A percentile compares a stretch with the other conserved stretches of the same genome.
Evolutionary conservation across 1,284 basidiomycete species (phyloP).

Genomic region (Cerrena zonata): DNA sequence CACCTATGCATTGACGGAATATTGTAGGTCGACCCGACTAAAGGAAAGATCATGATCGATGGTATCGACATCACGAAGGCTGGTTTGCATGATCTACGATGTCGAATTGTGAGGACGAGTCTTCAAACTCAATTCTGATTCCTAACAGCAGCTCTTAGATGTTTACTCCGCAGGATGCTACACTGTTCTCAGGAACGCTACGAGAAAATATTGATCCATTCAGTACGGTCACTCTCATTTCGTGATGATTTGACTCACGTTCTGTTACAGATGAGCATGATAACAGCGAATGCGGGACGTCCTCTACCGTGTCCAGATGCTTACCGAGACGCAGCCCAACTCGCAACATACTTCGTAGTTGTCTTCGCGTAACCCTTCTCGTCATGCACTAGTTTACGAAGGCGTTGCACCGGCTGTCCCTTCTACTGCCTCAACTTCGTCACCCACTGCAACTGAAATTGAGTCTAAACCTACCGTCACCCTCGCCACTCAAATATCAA

Average conservation of each 20-base stretch:
- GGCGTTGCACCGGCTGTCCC: no score
- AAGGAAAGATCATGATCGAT: conserved; percentile 77
- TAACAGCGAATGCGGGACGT: conserved; percentile 74
- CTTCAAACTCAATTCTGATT: no score
- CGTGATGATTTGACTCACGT: conserved; percentile 12
- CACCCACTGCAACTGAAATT: no score
- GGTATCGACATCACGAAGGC: conserved; percentile 86
- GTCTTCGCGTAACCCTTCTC: no score
- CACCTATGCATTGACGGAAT: conserved; percentile 56
- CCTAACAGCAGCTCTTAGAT: conserved; percentile 44
- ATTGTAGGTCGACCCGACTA: conserved; percentile 80
- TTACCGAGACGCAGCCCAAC: conserved; percentile 39
- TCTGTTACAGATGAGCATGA: conserved; percentile 61
- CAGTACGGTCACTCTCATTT: conserved; percentile 30
- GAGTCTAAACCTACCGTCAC: no score
- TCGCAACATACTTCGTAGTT: conserved; percentile 45
- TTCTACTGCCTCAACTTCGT: no score
- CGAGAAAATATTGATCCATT: conserved; percentile 87
- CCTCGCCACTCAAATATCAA: no score
- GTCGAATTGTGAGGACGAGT: conserved; percentile 64
- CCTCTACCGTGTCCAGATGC: conserved; percentile 59
- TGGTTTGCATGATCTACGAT: conserved; percentile 79
- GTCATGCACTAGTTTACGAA: no score
- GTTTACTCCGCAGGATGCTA: conserved; percentile 64
- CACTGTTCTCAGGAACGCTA: conserved; percentile 82